These are phyloP conservation scores for Botrytis sinoallii DNA, from an alignment of 2,329 filamentous ascomycete species.

Conservation along the genomic window DNA sequence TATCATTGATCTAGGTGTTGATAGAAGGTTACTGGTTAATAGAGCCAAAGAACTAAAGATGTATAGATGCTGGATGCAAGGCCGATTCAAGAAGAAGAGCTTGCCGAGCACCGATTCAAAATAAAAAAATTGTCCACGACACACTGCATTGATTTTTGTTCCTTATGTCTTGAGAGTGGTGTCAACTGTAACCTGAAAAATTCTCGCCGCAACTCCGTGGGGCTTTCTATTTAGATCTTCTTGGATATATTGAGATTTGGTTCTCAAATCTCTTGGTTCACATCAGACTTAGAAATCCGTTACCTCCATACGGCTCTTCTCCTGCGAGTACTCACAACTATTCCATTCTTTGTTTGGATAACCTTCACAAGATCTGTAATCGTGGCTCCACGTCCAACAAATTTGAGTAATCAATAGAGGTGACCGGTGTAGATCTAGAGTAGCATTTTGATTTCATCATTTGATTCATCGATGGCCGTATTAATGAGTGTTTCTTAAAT, in stretches of 20 bases:
- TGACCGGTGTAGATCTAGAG: not conserved
- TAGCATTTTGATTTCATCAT: not conserved
- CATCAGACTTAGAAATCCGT: not conserved
- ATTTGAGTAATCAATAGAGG: not conserved
- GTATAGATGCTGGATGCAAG: constrained; percentile 97
- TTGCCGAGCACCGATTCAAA: not conserved
- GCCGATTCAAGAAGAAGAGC: constrained; percentile 64
- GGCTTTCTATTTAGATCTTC: not conserved
- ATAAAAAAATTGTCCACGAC: not conserved
- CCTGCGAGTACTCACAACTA: not conserved
- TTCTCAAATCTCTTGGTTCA: not conserved
- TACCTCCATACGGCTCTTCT: not conserved
- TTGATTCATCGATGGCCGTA: not conserved
- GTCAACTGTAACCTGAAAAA: no score
- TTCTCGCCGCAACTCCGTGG: not conserved
- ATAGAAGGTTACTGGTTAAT: constrained; percentile 88
- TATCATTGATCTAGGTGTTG: constrained; percentile 74
- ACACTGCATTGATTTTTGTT: not conserved
- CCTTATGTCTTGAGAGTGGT: not conserved
- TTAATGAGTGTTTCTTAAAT: not conserved
- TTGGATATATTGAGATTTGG: not conserved
- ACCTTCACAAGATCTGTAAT: not conserved
- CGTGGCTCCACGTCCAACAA: not conserved
- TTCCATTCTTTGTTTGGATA: not conserved
- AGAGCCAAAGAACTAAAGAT: constrained; percentile 89